These are phyloP conservation scores for Ilyonectria mors-panacis DNA, from an alignment of 2,329 filamentous ascomycete genomes.

Conservation along the genomic window DNA sequence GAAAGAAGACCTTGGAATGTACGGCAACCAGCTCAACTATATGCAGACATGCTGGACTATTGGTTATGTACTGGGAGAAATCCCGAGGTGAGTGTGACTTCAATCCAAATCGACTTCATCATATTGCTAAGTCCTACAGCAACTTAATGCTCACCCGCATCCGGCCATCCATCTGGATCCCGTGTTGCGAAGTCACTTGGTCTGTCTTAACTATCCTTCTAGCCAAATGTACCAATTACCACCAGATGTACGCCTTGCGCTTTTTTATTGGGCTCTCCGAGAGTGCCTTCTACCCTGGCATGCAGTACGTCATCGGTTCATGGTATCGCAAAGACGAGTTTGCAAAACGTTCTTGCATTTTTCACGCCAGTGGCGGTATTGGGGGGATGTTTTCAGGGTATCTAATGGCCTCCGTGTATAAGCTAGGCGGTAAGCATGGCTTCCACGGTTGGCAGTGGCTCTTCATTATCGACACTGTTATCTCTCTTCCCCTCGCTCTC, in stretches of 20 bases:
- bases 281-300: slow-evolving; percentile 55
- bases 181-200: slow-evolving; percentile 53
- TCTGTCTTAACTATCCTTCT: slow-evolving; percentile 48
- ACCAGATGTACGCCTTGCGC: slow-evolving; percentile 55
- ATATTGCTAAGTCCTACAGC: slow-evolving; percentile 17
- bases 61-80: slow-evolving; percentile 68
- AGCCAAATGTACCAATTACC: slow-evolving; percentile 47
- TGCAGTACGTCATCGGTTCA: slow-evolving; percentile 57
- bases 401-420: slow-evolving; percentile 57
- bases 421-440: slow-evolving; percentile 55
- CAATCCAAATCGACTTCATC: accelerated
- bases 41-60: slow-evolving; percentile 68
- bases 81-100: slow-evolving; percentile 43
- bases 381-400: slow-evolving; percentile 48
- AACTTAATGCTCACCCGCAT: slow-evolving; percentile 55
- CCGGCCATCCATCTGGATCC: slow-evolving; percentile 57
- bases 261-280: slow-evolving; percentile 60
- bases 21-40: slow-evolving; percentile 63
- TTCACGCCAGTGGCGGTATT: slow-evolving; percentile 50
- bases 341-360: slow-evolving; percentile 58
- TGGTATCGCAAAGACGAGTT: slow-evolving; percentile 62
- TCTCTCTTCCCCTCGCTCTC: slow-evolving; percentile 51
- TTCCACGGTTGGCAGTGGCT: slow-evolving; percentile 62
- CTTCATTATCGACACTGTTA: slow-evolving; percentile 53
- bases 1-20: slow-evolving; percentile 67